Conservation (phyloP, 768 basidiomycete genomes). For the Auricularia sp. region DNA sequence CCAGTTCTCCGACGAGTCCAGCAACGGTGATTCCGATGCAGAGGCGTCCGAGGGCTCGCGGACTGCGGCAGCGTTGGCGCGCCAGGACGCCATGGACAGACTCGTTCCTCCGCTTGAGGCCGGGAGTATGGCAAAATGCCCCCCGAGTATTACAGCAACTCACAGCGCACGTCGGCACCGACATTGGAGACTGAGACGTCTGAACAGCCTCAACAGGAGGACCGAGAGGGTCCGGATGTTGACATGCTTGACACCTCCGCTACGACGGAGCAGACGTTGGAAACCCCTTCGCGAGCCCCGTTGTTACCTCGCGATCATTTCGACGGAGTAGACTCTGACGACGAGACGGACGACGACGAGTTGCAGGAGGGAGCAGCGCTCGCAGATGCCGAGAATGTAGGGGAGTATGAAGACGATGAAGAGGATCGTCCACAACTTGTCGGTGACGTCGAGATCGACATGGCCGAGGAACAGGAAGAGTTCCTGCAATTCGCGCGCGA, state of each 20-base stretch:
- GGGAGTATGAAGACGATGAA: conserved; percentile 49
- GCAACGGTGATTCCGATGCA: conserved; percentile 31
- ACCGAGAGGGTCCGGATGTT: too few species aligned
- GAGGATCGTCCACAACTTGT: conserved; percentile 78
- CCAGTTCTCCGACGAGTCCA: conserved; percentile 25
- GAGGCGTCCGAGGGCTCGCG: conserved; percentile 17
- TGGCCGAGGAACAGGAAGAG: conserved; percentile 88
- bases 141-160: conserved; percentile 54
- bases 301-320: conserved; percentile 74
- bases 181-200: conserved; percentile 34
- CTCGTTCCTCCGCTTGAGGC: conserved; percentile 73
- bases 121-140: conserved; percentile 88
- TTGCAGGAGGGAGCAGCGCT: conserved; percentile 12
- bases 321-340: conserved; percentile 89
- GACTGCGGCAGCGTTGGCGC: conserved; percentile 32
- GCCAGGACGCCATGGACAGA: conserved; percentile 51
- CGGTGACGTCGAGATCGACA: conserved; percentile 79
- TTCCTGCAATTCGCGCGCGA: conserved; percentile 93
- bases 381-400: conserved; percentile 19
- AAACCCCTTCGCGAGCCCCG: conserved; percentile 55
- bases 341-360: conserved; percentile 65
- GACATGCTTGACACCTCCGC: too few species aligned
- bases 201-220: not conserved
- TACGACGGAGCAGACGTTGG: not conserved
- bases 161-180: conserved; percentile 50